Evolutionary conservation across 108 stramenopile species (phyloP), one percentile per base, ranked within the genome.

Genomic region (Cyclotella distinguenda): DNA sequence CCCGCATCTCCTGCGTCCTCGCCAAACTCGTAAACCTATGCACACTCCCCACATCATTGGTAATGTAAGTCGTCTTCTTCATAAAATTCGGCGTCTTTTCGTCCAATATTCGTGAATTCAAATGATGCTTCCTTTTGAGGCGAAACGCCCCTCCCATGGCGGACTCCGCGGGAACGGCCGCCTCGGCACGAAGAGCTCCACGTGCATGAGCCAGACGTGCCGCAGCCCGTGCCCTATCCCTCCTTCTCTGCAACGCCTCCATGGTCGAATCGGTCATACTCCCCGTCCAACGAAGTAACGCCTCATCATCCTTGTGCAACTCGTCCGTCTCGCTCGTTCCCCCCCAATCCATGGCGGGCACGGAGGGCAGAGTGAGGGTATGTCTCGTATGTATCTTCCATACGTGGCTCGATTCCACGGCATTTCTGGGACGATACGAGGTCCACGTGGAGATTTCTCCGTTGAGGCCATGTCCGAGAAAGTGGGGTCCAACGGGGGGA

Each of bases 11-110:
- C 52, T 94, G 88, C 3, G 86, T 87, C 35, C 84, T 57, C 22
- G 89, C 92, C 64, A 94, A 64, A 0, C 84, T 85, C 46, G 85
- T 94, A 76, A 94, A 94, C 34, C 85, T 87, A 70, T 94, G 92
- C 8, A 94, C 92, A 16, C 72, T 79, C 35, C 80, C 79, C 40
- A 86, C 77, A 72, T 90, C 89, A 60, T 94, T 94, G 61, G 88
- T 84, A 21, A 94, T 69, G 49, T 94, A 94, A 9, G 89, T 94
- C 1, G 89, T 90, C 81, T 89, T 90, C 39, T 90, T 94, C 92
- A 94, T 94, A 77, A 84, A 90, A 48, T 84, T 84, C 1, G 81
- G 76, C 1, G 58, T 77, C 21, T 78, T 52, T 47, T 90, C 88
- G 52, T 94, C 75, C 55, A 94, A 56, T 11, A 94, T 86, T 53